phyloP scores from a whole-genome alignment of 768 basidiomycete species.

The Hydnum rufescens region DNA sequence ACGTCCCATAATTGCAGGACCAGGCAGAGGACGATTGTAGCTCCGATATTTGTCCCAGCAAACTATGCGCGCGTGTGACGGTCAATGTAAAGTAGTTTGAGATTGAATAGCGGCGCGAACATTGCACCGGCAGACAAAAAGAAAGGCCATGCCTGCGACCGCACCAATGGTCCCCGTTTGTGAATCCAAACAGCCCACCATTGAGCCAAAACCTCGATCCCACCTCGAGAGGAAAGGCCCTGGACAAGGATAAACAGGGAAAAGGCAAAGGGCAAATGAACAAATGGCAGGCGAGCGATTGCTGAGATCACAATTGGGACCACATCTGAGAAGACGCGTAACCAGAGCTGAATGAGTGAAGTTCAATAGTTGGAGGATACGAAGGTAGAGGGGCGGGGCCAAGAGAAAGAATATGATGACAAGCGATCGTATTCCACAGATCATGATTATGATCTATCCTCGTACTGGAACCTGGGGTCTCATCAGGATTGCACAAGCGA shows the following conservation, averaged over 20 bases:
- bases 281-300: constrained; percentile 51
- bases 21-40: constrained; percentile 74
- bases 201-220: constrained; percentile 63
- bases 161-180: constrained; percentile 20
- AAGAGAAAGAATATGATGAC: too few relatives aligned
- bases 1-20: constrained; percentile 32
- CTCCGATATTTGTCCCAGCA: constrained; percentile 79
- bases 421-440: too few relatives aligned
- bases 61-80: constrained; percentile 23
- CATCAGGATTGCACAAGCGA: too few relatives aligned
- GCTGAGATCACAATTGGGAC: constrained; percentile 59
- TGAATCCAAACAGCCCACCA: constrained; percentile 37
- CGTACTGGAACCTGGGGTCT: too few relatives aligned
- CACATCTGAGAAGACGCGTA: too few relatives aligned
- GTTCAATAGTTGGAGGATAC: too few relatives aligned
- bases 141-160: constrained; percentile 31
- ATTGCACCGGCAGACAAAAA: constrained; percentile 61
- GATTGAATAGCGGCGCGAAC: too few relatives aligned
- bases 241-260: constrained; percentile 90
- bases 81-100: too few relatives aligned
- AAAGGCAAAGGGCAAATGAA: constrained; percentile 79
- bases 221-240: constrained; percentile 58
- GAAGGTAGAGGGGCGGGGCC: too few relatives aligned
- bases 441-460: too few relatives aligned
- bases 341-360: too few relatives aligned